Evolutionary conservation across 352 stramenopile genomes (phyloP), one percentile per base, ranked within the genome.

Genomic region (Phytophthora kernoviae): DNA sequence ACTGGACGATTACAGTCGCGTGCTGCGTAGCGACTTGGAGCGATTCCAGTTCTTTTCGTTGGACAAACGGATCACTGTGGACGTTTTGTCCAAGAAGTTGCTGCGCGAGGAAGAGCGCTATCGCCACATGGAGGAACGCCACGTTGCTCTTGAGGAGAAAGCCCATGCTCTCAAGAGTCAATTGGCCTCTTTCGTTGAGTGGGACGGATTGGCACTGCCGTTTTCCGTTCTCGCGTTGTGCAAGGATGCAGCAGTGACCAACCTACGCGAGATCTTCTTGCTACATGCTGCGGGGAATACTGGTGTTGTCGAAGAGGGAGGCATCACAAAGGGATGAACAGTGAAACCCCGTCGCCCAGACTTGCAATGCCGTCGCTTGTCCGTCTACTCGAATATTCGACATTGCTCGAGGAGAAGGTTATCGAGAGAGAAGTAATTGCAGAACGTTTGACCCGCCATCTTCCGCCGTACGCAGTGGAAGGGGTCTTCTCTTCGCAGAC

Each of bases 31-130:
- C 27, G 83, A 93, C 44, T 58, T 93, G 17, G 83, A 93, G 54
- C 77, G 81, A 12, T 91, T 84, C 39, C 83, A 93, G 47, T 91
- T 91, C 44, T 87, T 91, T 50, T 89, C 79, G 17, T 77, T 91
- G 17, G 83, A 93, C 52, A 91, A 90, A 60, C 75, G 80, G 4
- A 79, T 92, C 33, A 79, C 81, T 17, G 79, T 92, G 1, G 81
- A 92, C 27, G 77, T 88, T n/a, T 68, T 92, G 9, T 80, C 81
- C 1, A 92, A 92, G 54, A 92, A 90, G 51, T 53, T 92, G 7
- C 48, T 89, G 34, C 79, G 76, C 20, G 81, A 91, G 67, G 81
- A 91, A 69, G 73, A 82, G n/a, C 76, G 77, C 11, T 72, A 75
- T 34, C 73, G 75, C 20, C 68, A 79, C 44, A 80, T 89, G 68